phyloP scores from a whole-genome alignment of 208 protist genomes.

The Trypanosoma caninum region DNA sequence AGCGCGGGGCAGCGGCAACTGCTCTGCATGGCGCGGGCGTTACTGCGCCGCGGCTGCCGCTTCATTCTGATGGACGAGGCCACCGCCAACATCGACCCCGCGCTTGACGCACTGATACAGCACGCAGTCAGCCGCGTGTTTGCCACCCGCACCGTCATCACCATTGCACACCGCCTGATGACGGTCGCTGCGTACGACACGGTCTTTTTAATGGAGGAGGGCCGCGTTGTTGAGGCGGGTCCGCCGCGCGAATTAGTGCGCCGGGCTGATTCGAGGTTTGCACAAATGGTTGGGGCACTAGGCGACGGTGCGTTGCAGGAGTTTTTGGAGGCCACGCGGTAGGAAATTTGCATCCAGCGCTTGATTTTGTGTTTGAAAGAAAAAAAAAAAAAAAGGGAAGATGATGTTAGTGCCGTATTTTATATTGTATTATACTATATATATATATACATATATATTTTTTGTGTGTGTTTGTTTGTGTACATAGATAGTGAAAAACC shows the following conservation, averaged over 20 bases:
- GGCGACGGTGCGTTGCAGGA: conserved; percentile 11
- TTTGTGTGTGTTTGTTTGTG: too few species aligned
- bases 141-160: conserved; percentile 57
- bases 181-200: conserved; percentile 54
- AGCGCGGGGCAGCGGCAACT: conserved; percentile 34
- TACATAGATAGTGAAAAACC: too few species aligned
- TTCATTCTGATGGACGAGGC: conserved; percentile 38
- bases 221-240: conserved; percentile 44
- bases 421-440: too few species aligned
- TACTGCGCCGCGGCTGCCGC: conserved; percentile 11
- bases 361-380: too few species aligned
- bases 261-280: conserved; percentile 22
- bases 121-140: conserved; percentile 35
- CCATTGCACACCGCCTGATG: conserved; percentile 60
- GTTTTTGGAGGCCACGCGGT: conserved; percentile 7
- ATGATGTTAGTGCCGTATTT: too few species aligned
- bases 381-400: neutral
- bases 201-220: conserved; percentile 55
- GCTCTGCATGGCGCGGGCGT: conserved; percentile 25
- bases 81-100: conserved; percentile 25
- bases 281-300: conserved; percentile 20
- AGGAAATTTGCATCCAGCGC: too few species aligned
- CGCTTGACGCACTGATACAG: conserved; percentile 35
- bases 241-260: conserved; percentile 45
- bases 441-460: too few species aligned